A percentile compares a stretch with the other conserved stretches of the same genome.
Evolutionary conservation across 352 stramenopile genomes (phyloP).

Genomic region (Pythium oligandrum): DNA sequence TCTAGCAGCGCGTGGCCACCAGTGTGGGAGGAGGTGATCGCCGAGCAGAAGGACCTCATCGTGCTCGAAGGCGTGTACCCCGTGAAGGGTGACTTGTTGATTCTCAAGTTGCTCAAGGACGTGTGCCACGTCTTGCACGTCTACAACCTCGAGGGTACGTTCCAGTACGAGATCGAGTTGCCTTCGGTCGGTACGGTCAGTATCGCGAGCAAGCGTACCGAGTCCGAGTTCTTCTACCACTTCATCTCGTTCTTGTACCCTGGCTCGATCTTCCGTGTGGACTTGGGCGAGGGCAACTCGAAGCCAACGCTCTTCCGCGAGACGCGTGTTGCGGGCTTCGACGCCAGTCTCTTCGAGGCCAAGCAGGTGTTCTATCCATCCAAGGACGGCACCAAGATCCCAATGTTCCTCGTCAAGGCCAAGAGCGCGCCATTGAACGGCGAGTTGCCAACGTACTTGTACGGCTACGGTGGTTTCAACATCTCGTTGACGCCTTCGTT

Average conservation of each 20-base stretch:
- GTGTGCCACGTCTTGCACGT: conserved; percentile 76
- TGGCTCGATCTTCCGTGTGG: conserved; percentile 71
- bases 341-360: conserved; percentile 73
- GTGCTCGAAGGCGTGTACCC: conserved; percentile 74
- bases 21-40: conserved; percentile 78
- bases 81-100: conserved; percentile 57
- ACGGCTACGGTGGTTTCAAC: conserved; percentile 96
- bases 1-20: conserved; percentile 14
- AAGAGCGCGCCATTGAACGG: conserved; percentile 75
- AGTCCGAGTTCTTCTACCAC: conserved; percentile 86
- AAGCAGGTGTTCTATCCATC: conserved; percentile 87
- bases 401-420: conserved; percentile 93
- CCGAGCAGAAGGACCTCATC: conserved; percentile 61
- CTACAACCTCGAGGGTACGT: conserved; percentile 69
- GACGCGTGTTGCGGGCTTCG: conserved; percentile 81
- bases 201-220: conserved; percentile 61
- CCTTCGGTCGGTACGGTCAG: conserved; percentile 65
- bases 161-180: conserved; percentile 68
- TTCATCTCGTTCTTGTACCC: conserved; percentile 87
- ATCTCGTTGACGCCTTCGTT: conserved; percentile 91
- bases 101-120: conserved; percentile 80
- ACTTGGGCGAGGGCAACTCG: conserved; percentile 34
- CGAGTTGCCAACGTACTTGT: conserved; percentile 88
- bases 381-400: conserved; percentile 93
- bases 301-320: conserved; percentile 58